Evolutionary conservation across 1,284 basidiomycete species (phyloP), one percentile per base, ranked within the genome.

Genomic region (Boletus hoseneyae): DNA sequence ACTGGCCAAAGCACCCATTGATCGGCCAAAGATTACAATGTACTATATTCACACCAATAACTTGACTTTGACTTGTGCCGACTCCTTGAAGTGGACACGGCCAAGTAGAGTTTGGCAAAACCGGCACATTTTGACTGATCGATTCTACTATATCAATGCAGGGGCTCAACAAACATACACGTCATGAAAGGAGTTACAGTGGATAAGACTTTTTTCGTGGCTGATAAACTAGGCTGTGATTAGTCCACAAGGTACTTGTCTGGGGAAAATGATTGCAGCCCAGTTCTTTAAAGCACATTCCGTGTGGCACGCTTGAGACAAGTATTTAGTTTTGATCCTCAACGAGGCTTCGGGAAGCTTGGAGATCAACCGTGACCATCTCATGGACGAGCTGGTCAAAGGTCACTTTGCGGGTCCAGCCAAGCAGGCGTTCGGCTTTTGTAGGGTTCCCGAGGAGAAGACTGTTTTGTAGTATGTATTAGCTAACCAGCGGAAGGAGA

Each of bases 311-410:
- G 23, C 23, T 25, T 25, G 6, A 25, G 23, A 25, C 19, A 16
- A 4, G 29, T 15, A n/a, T 10, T 50, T 68, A 90, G 69, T 91
- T 91, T 66, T 89, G 87, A 67, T 91, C 85, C 66, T 90, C 88
- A 33, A 91, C 73, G 56, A 89, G 77, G 61, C 78, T 84, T 60
- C 73, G 76, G 45, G 83, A 78, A 42, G 85, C 80, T 62, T 79
- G 73, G 58, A 93, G 66, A 65, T 94, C 91, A 13, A 85, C 80
- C 34, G 78, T 73, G 11, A 94, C 91, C 93, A 96, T 95, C 77
- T 95, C 90, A 62, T 80, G 78, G 37, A 96, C 88, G 52, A 96
- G 82, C 40, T 78, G 71, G 54, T 90, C 81, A 63, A 95, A 96
- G 58, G 80, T 74, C 48, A 91, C 83, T 57, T 82, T 75, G 57